Evolutionary conservation across 345 rosid genomes (phyloP), one percentile per base, ranked within the genome.

Genomic region (Crucihimalaya himalaica): DNA sequence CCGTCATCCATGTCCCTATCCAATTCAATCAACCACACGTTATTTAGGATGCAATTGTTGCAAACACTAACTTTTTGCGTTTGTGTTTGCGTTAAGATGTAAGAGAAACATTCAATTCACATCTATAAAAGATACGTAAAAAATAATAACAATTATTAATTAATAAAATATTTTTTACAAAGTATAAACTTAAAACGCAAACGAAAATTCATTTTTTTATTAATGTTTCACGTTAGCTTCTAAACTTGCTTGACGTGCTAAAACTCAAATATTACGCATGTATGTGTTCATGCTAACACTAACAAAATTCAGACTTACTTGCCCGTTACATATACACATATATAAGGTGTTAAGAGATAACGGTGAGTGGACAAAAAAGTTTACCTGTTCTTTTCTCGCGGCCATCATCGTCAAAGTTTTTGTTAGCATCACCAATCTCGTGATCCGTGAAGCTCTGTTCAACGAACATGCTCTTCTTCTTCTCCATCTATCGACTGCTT

Each of bases 1-100:
- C 97, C 6, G 93, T 88, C 6, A 87, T 16, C 92, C 92, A 84
- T 23, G 94, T 91, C 55, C 98, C 98, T 93, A 48, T 60, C 1
- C 42, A 31, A 27, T 55, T 72, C 16, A 28, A 19, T 51, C 21
- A 8, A 60, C 72, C 61, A 58, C 29, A 47, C 1, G 42, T 64
- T 16, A 43, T 27, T n/a, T 5, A 63, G 8, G 18, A n/a, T 28
- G 2, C 15, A 61, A 29, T 18, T 16, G 11, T 19, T 64, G 23
- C 67, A 27, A 27, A 63, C 25, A 21, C 11, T n/a, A 12, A 10
- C n/a, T 43, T 62, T 43, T 11, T 63, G 2, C 8, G 5, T 62
- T 8, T 39, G 1, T 23, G 16, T 23, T 23, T 8, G 32, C 8
- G 6, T 28, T 9, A 8, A 39, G 48, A 60, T 12, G 12, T 20